A percentile compares a stretch with the other conserved stretches of the same genome.
Conservation (phyloP, 371 early-diverging fungal species). For the Phascolomyces articulosus region DNA sequence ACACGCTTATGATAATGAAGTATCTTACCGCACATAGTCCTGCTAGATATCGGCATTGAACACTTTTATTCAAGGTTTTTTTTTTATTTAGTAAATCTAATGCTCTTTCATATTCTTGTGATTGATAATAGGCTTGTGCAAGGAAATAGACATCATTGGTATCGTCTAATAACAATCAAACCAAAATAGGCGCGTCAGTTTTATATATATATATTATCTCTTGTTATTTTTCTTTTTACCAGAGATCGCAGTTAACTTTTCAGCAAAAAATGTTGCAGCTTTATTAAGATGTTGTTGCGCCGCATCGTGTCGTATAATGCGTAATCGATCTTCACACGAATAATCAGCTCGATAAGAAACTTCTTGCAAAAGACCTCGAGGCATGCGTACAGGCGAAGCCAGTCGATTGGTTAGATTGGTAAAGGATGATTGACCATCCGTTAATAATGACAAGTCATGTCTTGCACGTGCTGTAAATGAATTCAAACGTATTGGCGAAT, state of each 20-base stretch:
- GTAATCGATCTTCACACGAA: slow-evolving; percentile 23
- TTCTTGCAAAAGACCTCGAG: slow-evolving; percentile 7
- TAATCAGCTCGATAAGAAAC: background rate
- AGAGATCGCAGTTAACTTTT: slow-evolving; percentile 8
- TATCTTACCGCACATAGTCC: slow-evolving; percentile 68
- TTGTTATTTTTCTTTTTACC: background rate
- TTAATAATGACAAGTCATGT: background rate
- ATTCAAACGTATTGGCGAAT: background rate
- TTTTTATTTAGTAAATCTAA: slow-evolving; percentile 55
- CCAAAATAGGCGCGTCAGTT: too few relatives aligned
- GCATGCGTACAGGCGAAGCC: slow-evolving; percentile 11
- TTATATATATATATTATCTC: too few relatives aligned
- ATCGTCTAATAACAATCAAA: slow-evolving; percentile 40
- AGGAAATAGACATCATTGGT: slow-evolving; percentile 62
- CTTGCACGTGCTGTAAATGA: background rate
- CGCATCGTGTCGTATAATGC: slow-evolving; percentile 15
- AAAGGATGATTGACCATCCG: background rate
- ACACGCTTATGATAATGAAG: too few relatives aligned
- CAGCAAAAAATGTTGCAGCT: slow-evolving; percentile 18
- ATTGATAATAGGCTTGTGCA: slow-evolving; percentile 60
- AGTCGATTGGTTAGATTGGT: background rate
- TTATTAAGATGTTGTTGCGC: slow-evolving; percentile 16
- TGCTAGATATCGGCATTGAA: slow-evolving; percentile 64
- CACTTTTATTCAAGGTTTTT: slow-evolving; percentile 51
- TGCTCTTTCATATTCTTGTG: slow-evolving; percentile 64